A percentile compares a stretch with the other conserved stretches of the same genome.
phyloP scores from a whole-genome alignment of 2,329 filamentous ascomycete species.

The Cercospora sp. region DNA sequence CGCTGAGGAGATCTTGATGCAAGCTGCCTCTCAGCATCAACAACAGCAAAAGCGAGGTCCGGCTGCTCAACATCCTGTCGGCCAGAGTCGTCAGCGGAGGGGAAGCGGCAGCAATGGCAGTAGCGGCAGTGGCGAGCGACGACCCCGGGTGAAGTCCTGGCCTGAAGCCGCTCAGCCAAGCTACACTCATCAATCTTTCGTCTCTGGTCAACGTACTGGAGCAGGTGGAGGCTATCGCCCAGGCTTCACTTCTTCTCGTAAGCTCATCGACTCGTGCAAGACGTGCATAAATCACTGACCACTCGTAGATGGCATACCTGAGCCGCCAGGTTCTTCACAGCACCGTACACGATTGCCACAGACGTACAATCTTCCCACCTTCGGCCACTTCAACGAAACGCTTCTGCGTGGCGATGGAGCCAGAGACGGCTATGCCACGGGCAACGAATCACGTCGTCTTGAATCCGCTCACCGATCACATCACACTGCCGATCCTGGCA shows the following conservation, averaged over 20 bases:
- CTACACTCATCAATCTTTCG: conserved; percentile 2
- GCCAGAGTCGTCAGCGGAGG: conserved; percentile 7
- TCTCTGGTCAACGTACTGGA: not conserved
- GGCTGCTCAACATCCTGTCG: not conserved
- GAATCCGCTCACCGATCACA: conserved; percentile 9
- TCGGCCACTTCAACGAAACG: conserved; percentile 16
- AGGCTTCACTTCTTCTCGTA: conserved; percentile 11
- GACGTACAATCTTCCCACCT: conserved; percentile 8
- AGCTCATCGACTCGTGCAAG: not conserved
- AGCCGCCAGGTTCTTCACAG: not conserved
- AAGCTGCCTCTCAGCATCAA: conserved; percentile 13
- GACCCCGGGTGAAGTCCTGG: conserved; percentile 16
- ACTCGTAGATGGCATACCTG: conserved; percentile 4
- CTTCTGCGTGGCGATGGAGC: conserved; percentile 5
- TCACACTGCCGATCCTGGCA: not conserved
- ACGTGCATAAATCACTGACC: conserved; percentile 1
- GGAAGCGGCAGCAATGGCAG: conserved; percentile 15
- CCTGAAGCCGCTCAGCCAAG: conserved; percentile 7
- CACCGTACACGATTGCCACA: conserved; percentile 16
- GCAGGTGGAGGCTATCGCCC: conserved; percentile 1
- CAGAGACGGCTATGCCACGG: not conserved
- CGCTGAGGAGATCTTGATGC: conserved; percentile 49
- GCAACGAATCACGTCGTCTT: not conserved
- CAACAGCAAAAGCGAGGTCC: not conserved
- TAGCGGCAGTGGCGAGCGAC: conserved; percentile 7